Evolutionary conservation across 345 rosid genomes (phyloP).

Genomic region (Salix caprea): DNA sequence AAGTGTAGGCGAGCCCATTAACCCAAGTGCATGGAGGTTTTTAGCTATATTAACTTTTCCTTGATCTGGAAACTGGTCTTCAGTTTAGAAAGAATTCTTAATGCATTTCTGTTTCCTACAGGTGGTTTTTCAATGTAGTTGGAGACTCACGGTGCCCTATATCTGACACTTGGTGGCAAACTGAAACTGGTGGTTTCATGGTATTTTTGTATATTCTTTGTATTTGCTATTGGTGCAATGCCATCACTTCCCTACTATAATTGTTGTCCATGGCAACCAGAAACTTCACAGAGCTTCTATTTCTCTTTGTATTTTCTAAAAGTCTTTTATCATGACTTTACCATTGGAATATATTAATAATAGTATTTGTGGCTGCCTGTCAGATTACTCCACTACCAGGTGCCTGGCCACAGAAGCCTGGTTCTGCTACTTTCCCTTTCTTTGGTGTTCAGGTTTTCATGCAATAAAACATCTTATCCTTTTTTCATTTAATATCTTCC

Average conservation of each 20-base stretch:
- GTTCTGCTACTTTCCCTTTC: constrained; percentile 99
- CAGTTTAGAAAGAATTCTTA: neutral
- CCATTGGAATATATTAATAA: neutral
- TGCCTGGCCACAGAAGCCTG: constrained; percentile 99
- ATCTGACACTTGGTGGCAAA: constrained; percentile 99
- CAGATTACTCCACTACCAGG: constrained; percentile 98
- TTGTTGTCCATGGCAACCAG: constrained; percentile 51
- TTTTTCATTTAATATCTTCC: neutral
- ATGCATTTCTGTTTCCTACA: constrained; percentile 24
- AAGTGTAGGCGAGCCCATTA: constrained; percentile 99
- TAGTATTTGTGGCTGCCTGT: constrained; percentile 16
- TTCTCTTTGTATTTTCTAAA: neutral
- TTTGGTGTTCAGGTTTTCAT: constrained; percentile 88
- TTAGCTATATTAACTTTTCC: constrained; percentile 17
- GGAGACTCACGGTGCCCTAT: constrained; percentile 93
- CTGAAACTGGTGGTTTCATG: constrained; percentile 99
- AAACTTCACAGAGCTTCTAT: constrained; percentile 52
- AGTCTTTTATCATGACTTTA: neutral
- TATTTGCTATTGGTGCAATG: neutral
- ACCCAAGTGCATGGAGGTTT: constrained; percentile 99
- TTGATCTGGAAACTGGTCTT: constrained; percentile 2
- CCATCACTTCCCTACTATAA: neutral
- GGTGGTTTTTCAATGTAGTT: constrained; percentile 93
- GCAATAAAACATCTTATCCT: neutral
- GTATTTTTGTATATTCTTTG: constrained; percentile 28